Conservation (phyloP, 805 yeast genomes). For the Scheffersomyces coipomensis region DNA sequence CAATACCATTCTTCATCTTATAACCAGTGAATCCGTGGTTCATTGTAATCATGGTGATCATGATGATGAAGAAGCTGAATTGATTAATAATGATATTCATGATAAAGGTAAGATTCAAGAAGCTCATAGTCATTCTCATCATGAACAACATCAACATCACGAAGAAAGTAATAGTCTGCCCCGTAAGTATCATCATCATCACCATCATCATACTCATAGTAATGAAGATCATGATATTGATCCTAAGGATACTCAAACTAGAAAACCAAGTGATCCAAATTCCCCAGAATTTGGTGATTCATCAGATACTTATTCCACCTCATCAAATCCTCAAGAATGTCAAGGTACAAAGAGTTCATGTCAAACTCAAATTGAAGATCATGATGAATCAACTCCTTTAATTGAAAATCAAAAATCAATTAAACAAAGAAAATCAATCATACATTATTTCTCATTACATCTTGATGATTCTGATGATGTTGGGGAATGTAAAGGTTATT, state of each 20-base stretch:
- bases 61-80: conserved; percentile 4
- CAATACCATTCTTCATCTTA: conserved; percentile 65
- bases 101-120: conserved; percentile 5
- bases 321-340: not conserved
- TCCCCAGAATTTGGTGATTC: not conserved
- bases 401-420: conserved; percentile 4
- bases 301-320: not conserved
- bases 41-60: conserved; percentile 73
- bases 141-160: not conserved
- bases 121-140: conserved; percentile 1
- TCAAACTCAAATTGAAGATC: conserved; percentile 12
- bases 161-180: not conserved
- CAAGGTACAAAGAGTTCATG: not conserved
- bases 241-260: too few species aligned
- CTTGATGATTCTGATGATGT: conserved; percentile 21
- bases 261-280: conserved; percentile 2
- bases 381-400: conserved; percentile 20
- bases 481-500: conserved; percentile 51
- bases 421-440: conserved; percentile 18
- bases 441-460: conserved; percentile 23
- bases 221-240: conserved; percentile 4
- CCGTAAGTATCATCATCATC: conserved; percentile 8
- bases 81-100: conserved; percentile 10
- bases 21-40: conserved; percentile 78
- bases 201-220: conserved; percentile 16